Conservation (phyloP, 2,329 filamentous ascomycete genomes). For the Triangularia setosa region DNA sequence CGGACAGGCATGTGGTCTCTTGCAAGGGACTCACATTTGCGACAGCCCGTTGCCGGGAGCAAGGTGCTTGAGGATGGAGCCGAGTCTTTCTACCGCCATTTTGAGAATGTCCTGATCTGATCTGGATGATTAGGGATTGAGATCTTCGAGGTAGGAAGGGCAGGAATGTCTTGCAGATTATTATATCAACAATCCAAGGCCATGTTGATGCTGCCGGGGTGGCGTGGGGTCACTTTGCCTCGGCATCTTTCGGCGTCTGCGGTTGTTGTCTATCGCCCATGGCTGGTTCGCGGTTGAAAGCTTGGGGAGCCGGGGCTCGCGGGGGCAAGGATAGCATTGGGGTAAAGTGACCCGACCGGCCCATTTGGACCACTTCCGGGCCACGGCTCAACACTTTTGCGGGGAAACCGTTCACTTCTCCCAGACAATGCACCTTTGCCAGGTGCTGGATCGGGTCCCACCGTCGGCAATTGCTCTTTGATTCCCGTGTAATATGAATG, state of each 20-base stretch:
- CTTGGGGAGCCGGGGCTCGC: not conserved
- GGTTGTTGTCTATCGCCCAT: not conserved
- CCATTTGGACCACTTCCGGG: constrained; percentile 3
- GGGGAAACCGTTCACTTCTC: constrained; percentile 15
- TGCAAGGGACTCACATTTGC: constrained; percentile 63
- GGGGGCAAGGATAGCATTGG: constrained; percentile 9
- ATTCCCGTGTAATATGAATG: not conserved
- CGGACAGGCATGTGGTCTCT: not conserved
- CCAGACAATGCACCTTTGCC: not conserved
- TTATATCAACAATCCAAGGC: constrained; percentile 3
- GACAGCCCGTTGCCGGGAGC: constrained; percentile 67
- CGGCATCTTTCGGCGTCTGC: constrained; percentile 22
- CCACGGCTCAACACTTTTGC: constrained; percentile 11
- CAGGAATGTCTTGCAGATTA: constrained; percentile 3
- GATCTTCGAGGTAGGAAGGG: too few relatives aligned
- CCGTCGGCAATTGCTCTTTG: constrained; percentile 18
- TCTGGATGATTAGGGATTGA: not conserved
- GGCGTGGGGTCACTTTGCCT: constrained; percentile 22
- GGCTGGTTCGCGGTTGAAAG: not conserved
- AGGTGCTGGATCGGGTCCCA: constrained; percentile 10
- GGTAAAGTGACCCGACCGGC: constrained; percentile 22
- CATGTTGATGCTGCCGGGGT: constrained; percentile 25
- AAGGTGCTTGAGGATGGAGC: constrained; percentile 83
- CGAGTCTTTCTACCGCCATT: constrained; percentile 83
- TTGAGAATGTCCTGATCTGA: constrained; percentile 28